These are phyloP conservation scores for Chenopodium suecicum DNA, from an alignment of 148 eudicot genomes.

Conservation along the genomic window DNA sequence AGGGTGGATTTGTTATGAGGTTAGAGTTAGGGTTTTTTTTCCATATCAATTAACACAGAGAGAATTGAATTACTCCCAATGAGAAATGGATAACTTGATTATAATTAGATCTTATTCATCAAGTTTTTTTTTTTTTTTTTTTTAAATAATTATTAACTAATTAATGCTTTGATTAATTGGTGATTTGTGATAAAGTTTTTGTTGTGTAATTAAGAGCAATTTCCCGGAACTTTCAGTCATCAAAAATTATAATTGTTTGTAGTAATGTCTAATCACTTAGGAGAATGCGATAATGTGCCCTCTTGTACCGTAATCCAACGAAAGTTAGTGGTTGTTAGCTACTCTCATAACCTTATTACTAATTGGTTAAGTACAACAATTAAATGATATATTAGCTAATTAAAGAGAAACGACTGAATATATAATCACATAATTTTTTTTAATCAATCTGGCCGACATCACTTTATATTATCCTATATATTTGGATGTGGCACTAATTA, in stretches of 20 bases:
- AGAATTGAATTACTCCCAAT: too few species aligned
- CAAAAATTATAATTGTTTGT: not conserved
- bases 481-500: not conserved
- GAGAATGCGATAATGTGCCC: not conserved
- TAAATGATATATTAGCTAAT: not conserved
- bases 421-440: not conserved
- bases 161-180: too few species aligned
- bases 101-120: too few species aligned
- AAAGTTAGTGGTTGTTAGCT: not conserved
- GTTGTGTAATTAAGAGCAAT: too few species aligned
- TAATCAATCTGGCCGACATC: slow-evolving; percentile 5
- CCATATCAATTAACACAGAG: too few species aligned
- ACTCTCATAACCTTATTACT: not conserved
- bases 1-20: not conserved
- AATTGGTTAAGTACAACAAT: not conserved
- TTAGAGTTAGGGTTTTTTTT: too few species aligned
- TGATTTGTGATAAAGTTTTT: too few species aligned
- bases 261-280: not conserved
- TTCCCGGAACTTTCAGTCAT: too few species aligned
- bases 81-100: too few species aligned
- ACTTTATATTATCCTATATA: not conserved
- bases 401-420: not conserved
- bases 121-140: too few species aligned
- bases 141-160: too few species aligned
- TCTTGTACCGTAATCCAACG: not conserved